Percentiles rank a stretch among this genome's conserved stretches.
These are phyloP conservation scores for Aureobasidium lini DNA, from an alignment of 2,329 filamentous ascomycete species.

Conservation along the genomic window DNA sequence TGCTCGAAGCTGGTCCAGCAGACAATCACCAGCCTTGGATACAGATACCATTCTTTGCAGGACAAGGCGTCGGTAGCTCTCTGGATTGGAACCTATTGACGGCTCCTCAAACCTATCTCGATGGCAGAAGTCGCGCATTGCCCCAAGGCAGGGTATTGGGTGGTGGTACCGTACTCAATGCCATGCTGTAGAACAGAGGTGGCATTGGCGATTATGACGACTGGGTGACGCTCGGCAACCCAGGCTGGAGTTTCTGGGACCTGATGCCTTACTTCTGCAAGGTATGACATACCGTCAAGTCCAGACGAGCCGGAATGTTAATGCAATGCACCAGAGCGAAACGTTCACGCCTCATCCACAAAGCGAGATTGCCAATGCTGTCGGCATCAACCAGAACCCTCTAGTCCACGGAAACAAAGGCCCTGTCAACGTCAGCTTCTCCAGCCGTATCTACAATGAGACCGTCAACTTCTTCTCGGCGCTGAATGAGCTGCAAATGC, in stretches of 20 bases:
- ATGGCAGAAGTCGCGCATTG: conserved; percentile 20
- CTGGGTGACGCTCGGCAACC: conserved; percentile 52
- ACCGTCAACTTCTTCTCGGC: conserved; percentile 30
- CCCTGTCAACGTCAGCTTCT: conserved; percentile 44
- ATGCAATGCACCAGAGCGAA: conserved; percentile 18
- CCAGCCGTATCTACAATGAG: conserved; percentile 32
- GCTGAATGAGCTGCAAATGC: conserved; percentile 31
- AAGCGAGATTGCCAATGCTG: conserved; percentile 26
- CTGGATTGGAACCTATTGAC: conserved; percentile 26
- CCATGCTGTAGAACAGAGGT: conserved; percentile 34
- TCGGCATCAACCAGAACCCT: conserved; percentile 34
- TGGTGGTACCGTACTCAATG: conserved; percentile 28
- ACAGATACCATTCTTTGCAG: conserved; percentile 24
- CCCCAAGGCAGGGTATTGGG: conserved; percentile 27
- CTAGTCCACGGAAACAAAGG: conserved; percentile 38
- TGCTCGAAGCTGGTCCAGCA: conserved; percentile 26
- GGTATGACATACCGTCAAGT: conserved; percentile 19
- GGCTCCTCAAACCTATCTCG: conserved; percentile 20
- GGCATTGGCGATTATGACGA: conserved; percentile 45
- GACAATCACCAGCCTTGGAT: conserved; percentile 20
- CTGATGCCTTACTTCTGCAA: conserved; percentile 33
- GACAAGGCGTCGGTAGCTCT: conserved; percentile 20
- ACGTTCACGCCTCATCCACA: conserved; percentile 27
- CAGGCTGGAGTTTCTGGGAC: conserved; percentile 51
- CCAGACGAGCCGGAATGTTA: background rate